Evolutionary conservation across 2,329 filamentous ascomycete species (phyloP).

Genomic region (Paecilomyces niveus): DNA sequence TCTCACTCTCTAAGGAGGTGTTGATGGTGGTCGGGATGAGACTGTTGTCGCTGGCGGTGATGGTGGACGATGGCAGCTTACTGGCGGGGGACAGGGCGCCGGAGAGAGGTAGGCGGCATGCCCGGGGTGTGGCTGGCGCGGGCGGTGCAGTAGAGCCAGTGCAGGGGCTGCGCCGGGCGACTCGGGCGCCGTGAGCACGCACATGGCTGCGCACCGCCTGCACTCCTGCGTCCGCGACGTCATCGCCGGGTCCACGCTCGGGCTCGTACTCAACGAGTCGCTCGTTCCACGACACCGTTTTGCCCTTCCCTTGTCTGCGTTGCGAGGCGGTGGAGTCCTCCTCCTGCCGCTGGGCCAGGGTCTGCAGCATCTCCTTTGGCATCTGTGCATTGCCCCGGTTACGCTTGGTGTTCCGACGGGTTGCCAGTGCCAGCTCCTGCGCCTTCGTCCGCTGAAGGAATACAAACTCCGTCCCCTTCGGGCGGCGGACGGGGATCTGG

Average conservation of each 20-base stretch:
- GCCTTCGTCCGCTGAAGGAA: slow-evolving; percentile 35
- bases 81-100: not conserved
- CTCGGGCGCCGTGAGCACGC: not conserved
- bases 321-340: not conserved
- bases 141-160: not conserved
- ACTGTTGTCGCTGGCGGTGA: not conserved
- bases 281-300: not conserved
- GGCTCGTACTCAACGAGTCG: not conserved
- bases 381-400: slow-evolving; percentile 33
- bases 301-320: not conserved
- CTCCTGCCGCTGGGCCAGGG: slow-evolving; percentile 13
- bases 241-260: not conserved
- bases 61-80: not conserved
- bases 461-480: slow-evolving; percentile 40
- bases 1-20: not conserved
- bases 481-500: slow-evolving; percentile 35
- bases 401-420: slow-evolving; percentile 35
- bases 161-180: not conserved
- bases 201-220: not conserved
- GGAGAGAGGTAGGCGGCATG: not conserved
- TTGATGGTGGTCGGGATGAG: not conserved
- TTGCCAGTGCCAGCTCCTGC: slow-evolving; percentile 35
- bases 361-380: slow-evolving; percentile 23
- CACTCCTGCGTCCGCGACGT: not conserved
- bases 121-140: not conserved